These are phyloP conservation scores for Stagonosporopsis rhizophila DNA, from an alignment of 2,329 filamentous ascomycete species.

Conservation along the genomic window DNA sequence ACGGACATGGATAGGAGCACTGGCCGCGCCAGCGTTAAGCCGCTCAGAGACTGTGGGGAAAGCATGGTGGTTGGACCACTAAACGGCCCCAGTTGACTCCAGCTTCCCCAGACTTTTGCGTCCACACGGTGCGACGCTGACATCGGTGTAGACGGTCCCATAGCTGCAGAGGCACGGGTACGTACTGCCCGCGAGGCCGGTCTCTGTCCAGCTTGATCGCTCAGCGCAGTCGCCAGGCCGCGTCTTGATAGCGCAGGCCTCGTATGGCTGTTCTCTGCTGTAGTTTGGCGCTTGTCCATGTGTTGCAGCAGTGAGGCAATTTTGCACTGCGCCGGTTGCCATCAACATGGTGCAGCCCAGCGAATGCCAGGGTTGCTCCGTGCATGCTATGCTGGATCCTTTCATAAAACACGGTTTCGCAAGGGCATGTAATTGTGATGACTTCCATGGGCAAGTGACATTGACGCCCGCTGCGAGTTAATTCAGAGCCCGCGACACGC, in stretches of 20 bases:
- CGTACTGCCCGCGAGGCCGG: slow-evolving; percentile 4
- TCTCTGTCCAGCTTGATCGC: slow-evolving; percentile 3
- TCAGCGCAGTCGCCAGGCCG: slow-evolving; percentile 11
- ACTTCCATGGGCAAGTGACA: slow-evolving; percentile 19
- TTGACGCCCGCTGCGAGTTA: slow-evolving; percentile 26
- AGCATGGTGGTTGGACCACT: slow-evolving; percentile 18
- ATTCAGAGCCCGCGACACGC: slow-evolving; percentile 24
- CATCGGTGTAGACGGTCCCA: slow-evolving; percentile 24
- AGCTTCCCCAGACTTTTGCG: slow-evolving; percentile 37
- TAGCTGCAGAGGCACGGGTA: slow-evolving; percentile 8
- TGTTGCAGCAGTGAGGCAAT: slow-evolving; percentile 1
- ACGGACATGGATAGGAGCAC: slow-evolving; percentile 3
- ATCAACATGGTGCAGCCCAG: slow-evolving; percentile 29
- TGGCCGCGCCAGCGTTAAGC: slow-evolving; percentile 22
- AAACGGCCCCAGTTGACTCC: slow-evolving; percentile 15
- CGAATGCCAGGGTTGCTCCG: slow-evolving; percentile 3
- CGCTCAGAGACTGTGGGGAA: slow-evolving; percentile 31
- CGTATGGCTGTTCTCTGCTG: slow-evolving; percentile 26
- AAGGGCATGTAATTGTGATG: slow-evolving; percentile 13
- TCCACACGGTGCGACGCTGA: slow-evolving; percentile 22
- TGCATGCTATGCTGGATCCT: slow-evolving; percentile 12
- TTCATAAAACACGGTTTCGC: slow-evolving; percentile 15
- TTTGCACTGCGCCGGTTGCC: slow-evolving; percentile 24
- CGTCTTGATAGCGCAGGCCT: slow-evolving; percentile 23
- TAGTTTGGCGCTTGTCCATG: slow-evolving; percentile 31